Percentiles rank a stretch among this genome's conserved stretches.
Evolutionary conservation across 495 filamentous ascomycete species (phyloP).

Genomic region (Daldinia caldariorum): DNA sequence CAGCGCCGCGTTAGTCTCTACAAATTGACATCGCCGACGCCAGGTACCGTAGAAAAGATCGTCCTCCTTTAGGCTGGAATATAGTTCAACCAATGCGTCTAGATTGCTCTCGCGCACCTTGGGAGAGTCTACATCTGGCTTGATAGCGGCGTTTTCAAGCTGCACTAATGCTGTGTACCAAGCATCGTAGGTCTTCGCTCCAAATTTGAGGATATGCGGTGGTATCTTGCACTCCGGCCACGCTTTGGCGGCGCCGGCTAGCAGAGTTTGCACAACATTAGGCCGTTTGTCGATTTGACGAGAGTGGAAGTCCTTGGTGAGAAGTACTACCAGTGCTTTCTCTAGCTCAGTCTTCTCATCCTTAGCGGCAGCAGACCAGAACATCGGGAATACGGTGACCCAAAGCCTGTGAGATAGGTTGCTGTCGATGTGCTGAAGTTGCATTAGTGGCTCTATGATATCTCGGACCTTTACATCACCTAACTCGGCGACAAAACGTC

Average conservation of each 20-base stretch:
- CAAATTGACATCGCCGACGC: constrained; percentile 92
- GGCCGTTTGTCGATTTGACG: constrained; percentile 93
- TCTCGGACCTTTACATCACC: constrained; percentile 86
- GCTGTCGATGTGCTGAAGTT: constrained; percentile 90
- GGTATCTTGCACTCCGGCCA: constrained; percentile 90
- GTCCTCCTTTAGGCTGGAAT: constrained; percentile 87
- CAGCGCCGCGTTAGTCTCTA: constrained; percentile 94
- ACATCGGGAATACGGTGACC: constrained; percentile 89
- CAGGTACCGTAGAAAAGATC: constrained; percentile 98
- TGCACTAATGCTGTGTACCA: constrained; percentile 92
- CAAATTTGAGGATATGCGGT: constrained; percentile 93
- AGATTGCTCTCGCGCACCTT: constrained; percentile 90
- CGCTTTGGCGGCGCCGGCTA: constrained; percentile 83
- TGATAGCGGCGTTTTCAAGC: constrained; percentile 84
- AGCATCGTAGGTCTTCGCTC: constrained; percentile 88
- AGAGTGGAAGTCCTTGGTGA: constrained; percentile 94
- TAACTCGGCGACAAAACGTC: constrained; percentile 82
- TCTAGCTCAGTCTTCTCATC: constrained; percentile 94
- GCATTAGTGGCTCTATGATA: constrained; percentile 87
- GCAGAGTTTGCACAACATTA: constrained; percentile 90
- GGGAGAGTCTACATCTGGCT: constrained; percentile 83
- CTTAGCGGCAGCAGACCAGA: constrained; percentile 85
- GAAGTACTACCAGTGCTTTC: constrained; percentile 82
- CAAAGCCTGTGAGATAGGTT: constrained; percentile 86
- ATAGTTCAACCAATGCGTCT: constrained; percentile 91